These are phyloP conservation scores for Mycosarcoma maydis DNA, from an alignment of 1,284 basidiomycete species.

Conservation along the genomic window DNA sequence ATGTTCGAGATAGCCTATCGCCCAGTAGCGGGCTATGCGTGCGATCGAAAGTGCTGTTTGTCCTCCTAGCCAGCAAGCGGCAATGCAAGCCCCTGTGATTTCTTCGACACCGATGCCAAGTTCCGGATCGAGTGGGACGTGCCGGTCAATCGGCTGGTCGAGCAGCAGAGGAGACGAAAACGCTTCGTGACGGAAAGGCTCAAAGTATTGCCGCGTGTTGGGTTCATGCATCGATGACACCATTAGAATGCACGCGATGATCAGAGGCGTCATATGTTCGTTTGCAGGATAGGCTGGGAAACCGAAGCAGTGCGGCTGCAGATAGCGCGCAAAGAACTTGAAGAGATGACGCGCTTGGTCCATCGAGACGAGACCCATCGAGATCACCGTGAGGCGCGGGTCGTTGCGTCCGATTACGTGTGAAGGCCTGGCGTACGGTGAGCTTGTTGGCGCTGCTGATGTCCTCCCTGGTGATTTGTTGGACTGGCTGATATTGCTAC, in stretches of 20 bases:
- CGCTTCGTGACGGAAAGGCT: slow-evolving; percentile 46
- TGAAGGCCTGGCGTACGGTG: slow-evolving; percentile 45
- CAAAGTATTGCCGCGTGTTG: slow-evolving; percentile 33
- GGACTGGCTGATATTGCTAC: background rate
- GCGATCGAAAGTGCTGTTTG: slow-evolving; percentile 44
- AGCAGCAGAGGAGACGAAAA: slow-evolving; percentile 41
- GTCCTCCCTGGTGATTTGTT: background rate
- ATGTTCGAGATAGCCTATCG: slow-evolving; percentile 54
- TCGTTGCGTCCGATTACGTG: slow-evolving; percentile 52
- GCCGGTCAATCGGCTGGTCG: slow-evolving; percentile 41
- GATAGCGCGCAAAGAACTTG: slow-evolving; percentile 56
- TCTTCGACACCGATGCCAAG: slow-evolving; percentile 63
- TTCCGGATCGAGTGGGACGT: slow-evolving; percentile 54
- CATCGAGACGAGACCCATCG: slow-evolving; percentile 53
- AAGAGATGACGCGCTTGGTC: slow-evolving; percentile 54
- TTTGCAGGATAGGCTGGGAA: slow-evolving; percentile 58
- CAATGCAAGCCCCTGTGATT: slow-evolving; percentile 60
- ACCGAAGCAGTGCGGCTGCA: slow-evolving; percentile 59
- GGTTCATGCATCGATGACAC: slow-evolving; percentile 58
- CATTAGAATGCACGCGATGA: slow-evolving; percentile 57
- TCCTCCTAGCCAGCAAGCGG: slow-evolving; percentile 54
- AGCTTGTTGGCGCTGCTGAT: background rate
- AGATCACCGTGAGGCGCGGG: slow-evolving; percentile 57
- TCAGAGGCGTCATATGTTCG: slow-evolving; percentile 60
- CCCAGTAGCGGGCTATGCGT: slow-evolving; percentile 51